phyloP scores from a whole-genome alignment of 805 yeast genomes.

The Spencermartinsiella europaea region DNA sequence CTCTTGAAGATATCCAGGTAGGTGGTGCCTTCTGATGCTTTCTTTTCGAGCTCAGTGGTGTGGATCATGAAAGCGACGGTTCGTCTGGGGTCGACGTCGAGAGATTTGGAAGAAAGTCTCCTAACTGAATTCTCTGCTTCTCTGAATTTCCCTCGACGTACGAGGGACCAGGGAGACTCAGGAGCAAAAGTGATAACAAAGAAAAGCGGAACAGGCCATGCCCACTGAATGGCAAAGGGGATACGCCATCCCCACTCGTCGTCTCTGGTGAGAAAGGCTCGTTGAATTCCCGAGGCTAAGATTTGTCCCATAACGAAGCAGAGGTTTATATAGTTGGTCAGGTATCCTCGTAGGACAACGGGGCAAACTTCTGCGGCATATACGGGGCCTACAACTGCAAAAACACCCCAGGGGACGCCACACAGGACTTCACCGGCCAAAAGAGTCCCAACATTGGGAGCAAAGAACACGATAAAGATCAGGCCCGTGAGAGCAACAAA shows the following conservation, averaged over 20 bases:
- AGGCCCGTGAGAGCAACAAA: constrained; percentile 32
- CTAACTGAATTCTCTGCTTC: constrained; percentile 41
- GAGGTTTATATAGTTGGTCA: constrained; percentile 46
- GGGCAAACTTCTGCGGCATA: constrained; percentile 57
- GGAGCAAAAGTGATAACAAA: constrained; percentile 43
- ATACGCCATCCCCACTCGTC: constrained; percentile 16
- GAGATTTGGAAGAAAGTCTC: constrained; percentile 26
- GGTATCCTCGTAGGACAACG: constrained; percentile 41
- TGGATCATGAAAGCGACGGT: constrained; percentile 25
- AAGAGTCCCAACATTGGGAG: constrained; percentile 34
- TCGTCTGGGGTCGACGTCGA: constrained; percentile 17
- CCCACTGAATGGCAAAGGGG: constrained; percentile 20
- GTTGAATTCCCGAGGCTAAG: constrained; percentile 46
- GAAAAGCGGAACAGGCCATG: constrained; percentile 17
- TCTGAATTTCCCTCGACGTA: constrained; percentile 35
- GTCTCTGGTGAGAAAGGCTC: constrained; percentile 31
- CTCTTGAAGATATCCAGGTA: constrained; percentile 14
- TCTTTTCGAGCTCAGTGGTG: constrained; percentile 30
- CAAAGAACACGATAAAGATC: constrained; percentile 44
- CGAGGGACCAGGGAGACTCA: constrained; percentile 56
- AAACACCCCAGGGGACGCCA: constrained; percentile 48
- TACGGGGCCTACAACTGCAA: constrained; percentile 44
- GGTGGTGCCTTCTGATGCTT: constrained; percentile 7
- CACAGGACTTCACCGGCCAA: constrained; percentile 37
- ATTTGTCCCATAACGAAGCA: constrained; percentile 58